Evolutionary conservation across 148 eudicot genomes (phyloP), one percentile per base, ranked within the genome.

Genomic region (Silene latifolia): DNA sequence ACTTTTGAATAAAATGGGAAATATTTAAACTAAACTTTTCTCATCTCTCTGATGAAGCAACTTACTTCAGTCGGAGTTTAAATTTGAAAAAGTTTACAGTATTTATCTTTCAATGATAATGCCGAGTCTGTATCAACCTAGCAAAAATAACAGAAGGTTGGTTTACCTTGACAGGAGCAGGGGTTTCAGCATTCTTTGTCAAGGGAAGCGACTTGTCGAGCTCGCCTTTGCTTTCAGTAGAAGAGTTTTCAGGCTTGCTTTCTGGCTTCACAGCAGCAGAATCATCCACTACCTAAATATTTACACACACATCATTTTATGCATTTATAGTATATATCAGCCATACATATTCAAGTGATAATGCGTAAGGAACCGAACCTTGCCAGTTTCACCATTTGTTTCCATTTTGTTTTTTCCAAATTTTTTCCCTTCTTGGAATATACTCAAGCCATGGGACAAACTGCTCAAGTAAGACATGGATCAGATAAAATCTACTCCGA

Each of bases 391-490:
- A 64, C 81, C 86, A 84, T 91, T 91, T 9, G 87, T 82, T 71
- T 86, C 98, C 83, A 90, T 84, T 78, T 87, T 93, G 19, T 82
- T 76, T 76, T 85, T 87, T 70, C 88, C 85, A 39, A 72, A 80
- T 67, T 59, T 72, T 46, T 78, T 87, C 20, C 90, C 93, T 74
- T 89, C 93, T 76, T 90, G 93, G 85, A 93, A 93, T 78, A 93
- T 84, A 77, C 91, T 84, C 80, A 93, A 86, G 59, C 98, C 98
- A 81, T 84, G 98, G 77, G 93, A 89, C 84, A 93, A 87, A 73
- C 98, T 93, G 84, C 60, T 32, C 25, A 80, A 12, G 23, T 29
- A 79, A 21, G 59, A 77, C 21, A 19, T 32, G 56, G 54, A 62
- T 44, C 3, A 60, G 51, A 59, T 39, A 18, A 18, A 71, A 69